These are phyloP conservation scores for Cryptococcus sp. DNA, from an alignment of 1,284 basidiomycete genomes.

Conservation along the genomic window DNA sequence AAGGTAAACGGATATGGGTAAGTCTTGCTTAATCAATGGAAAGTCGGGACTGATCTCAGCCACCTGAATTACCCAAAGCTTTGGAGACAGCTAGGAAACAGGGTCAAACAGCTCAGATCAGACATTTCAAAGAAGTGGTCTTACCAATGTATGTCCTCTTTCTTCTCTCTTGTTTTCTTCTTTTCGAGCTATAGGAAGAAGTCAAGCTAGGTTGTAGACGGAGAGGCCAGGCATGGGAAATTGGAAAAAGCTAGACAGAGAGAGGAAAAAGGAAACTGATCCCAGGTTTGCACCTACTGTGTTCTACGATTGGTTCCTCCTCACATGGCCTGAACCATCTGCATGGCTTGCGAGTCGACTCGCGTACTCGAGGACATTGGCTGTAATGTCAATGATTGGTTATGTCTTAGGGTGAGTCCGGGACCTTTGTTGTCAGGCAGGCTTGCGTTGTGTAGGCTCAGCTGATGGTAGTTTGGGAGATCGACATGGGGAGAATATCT, in stretches of 20 bases:
- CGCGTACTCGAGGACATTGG: conserved; percentile 81
- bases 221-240: too few species aligned
- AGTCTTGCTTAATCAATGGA: conserved; percentile 24
- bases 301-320: conserved; percentile 96
- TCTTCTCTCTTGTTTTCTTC: background rate
- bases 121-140: conserved; percentile 61
- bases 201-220: too few species aligned
- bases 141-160: conserved; percentile 56
- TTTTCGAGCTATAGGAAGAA: too few species aligned
- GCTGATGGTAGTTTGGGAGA: conserved; percentile 75
- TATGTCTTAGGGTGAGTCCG: conserved; percentile 81
- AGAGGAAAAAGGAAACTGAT: background rate
- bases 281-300: conserved; percentile 67
- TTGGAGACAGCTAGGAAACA: conserved; percentile 59
- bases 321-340: conserved; percentile 93
- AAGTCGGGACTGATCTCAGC: conserved; percentile 28
- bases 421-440: too few species aligned
- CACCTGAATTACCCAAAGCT: conserved; percentile 54
- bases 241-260: too few species aligned
- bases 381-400: conserved; percentile 99
- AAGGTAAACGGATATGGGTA: conserved; percentile 62
- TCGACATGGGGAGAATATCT: conserved; percentile 93
- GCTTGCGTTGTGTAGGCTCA: background rate
- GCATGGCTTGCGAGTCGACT: conserved; percentile 88
- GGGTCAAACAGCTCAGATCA: conserved; percentile 55